These are phyloP conservation scores for Begonia loranthoides DNA, from an alignment of 306 rosid genomes.

Conservation along the genomic window DNA sequence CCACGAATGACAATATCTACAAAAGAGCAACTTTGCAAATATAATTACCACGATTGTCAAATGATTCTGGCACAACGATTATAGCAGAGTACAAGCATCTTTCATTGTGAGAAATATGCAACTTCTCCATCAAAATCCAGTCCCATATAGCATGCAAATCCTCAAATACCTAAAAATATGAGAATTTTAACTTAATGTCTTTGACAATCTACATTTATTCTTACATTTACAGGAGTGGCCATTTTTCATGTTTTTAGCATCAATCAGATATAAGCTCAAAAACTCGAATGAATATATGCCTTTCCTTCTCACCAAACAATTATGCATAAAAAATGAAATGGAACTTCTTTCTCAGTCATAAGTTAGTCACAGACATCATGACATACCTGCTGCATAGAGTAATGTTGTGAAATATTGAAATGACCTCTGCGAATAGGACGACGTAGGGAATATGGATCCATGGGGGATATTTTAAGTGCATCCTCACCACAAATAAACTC, in stretches of 20 bases:
- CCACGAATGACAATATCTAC: too few relatives aligned
- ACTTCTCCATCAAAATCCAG: constrained; percentile 71
- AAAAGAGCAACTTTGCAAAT: background rate
- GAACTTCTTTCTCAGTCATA: too few relatives aligned
- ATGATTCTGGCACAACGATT: constrained; percentile 82
- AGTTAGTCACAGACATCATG: background rate
- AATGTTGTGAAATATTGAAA: constrained; percentile 70
- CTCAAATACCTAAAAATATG: constrained; percentile 51
- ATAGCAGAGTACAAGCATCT: constrained; percentile 76
- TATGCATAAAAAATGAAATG: background rate
- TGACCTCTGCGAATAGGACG: constrained; percentile 97
- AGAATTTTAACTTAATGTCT: background rate
- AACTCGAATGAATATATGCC: too few relatives aligned
- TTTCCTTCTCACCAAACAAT: too few relatives aligned
- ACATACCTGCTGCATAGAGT: constrained; percentile 90
- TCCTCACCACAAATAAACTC: constrained; percentile 78
- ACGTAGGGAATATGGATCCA: constrained; percentile 58
- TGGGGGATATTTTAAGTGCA: constrained; percentile 61
- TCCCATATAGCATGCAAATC: constrained; percentile 85
- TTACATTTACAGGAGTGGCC: background rate
- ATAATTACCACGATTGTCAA: constrained; percentile 71
- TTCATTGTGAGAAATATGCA: constrained; percentile 60
- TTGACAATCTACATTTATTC: background rate
- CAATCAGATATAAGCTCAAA: too few relatives aligned
- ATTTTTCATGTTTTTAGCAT: too few relatives aligned